phyloP scores from a whole-genome alignment of 2,329 filamentous ascomycete species.

The Nemania sp. region DNA sequence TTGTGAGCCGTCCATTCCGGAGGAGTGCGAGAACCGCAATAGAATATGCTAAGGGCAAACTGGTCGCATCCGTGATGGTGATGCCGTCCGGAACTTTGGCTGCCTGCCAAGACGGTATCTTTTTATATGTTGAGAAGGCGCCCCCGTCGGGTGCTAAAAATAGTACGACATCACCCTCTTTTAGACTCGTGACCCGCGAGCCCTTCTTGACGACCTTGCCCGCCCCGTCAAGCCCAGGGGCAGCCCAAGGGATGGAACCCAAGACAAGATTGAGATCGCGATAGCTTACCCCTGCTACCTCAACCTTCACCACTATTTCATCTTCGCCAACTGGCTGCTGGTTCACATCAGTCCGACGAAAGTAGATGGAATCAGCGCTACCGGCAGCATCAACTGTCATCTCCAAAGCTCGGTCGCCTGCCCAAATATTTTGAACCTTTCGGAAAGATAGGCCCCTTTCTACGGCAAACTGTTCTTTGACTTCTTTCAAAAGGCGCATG shows the following conservation, averaged over 20 bases:
- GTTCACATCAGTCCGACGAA: conserved; percentile 23
- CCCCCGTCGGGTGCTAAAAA: conserved; percentile 22
- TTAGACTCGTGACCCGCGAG: conserved; percentile 1
- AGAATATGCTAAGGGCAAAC: conserved; percentile 21
- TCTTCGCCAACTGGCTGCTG: conserved; percentile 19
- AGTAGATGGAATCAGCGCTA: conserved; percentile 35
- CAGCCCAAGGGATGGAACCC: conserved; percentile 32
- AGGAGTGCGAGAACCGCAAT: conserved; percentile 14
- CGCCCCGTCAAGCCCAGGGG: conserved; percentile 21
- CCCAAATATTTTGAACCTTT: conserved; percentile 32
- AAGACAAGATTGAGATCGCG: conserved; percentile 32
- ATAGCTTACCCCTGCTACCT: conserved; percentile 30
- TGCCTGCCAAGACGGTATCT: conserved; percentile 24
- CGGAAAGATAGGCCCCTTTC: conserved; percentile 25
- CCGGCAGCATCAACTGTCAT: conserved; percentile 35
- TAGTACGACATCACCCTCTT: conserved; percentile 19
- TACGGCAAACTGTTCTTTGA: conserved; percentile 23
- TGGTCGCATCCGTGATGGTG: conserved; percentile 17
- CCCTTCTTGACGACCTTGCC: conserved; percentile 18
- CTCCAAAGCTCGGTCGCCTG: conserved; percentile 29
- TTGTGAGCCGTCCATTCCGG: conserved; percentile 7
- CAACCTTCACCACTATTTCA: conserved; percentile 30
- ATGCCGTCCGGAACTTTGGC: conserved; percentile 12
- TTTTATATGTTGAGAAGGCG: conserved; percentile 28
- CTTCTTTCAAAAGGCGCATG: conserved; percentile 11